Conservation (phyloP, 2,329 filamentous ascomycete genomes). For the Botrytis squamosa region DNA sequence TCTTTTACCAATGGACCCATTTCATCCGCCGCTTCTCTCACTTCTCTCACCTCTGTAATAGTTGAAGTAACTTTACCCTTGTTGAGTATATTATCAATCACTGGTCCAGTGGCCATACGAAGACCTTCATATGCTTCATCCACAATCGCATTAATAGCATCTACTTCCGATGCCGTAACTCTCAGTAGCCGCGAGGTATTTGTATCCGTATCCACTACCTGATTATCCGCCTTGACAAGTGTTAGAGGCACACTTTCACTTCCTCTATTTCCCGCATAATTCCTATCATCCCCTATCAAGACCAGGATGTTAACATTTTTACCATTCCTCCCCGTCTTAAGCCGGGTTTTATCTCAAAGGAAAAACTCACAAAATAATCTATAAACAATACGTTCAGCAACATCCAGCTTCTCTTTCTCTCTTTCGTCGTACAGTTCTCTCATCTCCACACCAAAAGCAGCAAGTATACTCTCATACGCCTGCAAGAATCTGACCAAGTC, state of each 20-base stretch:
- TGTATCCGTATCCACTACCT: no score
- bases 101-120: background rate
- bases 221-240: background rate
- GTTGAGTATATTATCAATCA: background rate
- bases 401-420: background rate
- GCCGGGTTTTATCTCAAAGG: accelerated
- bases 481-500: constrained; percentile 11
- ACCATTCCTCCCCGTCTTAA: no score
- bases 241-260: background rate
- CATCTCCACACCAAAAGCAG: background rate
- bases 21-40: background rate
- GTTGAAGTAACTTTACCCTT: background rate
- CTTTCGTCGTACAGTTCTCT: background rate
- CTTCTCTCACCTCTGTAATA: background rate
- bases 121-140: constrained; percentile 9
- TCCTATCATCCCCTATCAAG: background rate
- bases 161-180: background rate
- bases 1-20: background rate
- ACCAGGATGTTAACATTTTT: background rate
- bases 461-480: constrained; percentile 9
- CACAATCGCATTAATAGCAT: constrained; percentile 9
- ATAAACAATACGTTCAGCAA: background rate
- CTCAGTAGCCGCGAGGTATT: background rate
- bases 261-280: background rate
- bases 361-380: constrained; percentile 9